Percentiles rank a stretch among this genome's conserved stretches.
Conservation (phyloP, 257 asterid species). For the Rubia yunnanensis region DNA sequence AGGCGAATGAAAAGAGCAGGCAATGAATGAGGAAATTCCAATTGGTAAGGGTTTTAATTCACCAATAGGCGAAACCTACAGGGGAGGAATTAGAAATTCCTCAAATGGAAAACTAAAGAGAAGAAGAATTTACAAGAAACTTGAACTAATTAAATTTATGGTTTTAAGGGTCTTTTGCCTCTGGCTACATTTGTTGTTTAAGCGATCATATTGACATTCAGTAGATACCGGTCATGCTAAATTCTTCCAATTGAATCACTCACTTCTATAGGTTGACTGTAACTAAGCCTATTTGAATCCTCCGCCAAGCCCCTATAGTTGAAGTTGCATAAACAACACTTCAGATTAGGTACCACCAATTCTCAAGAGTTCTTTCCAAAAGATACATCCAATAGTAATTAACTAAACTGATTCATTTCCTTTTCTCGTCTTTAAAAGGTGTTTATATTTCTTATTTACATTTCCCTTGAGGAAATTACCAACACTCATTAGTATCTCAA, state of each 20-base stretch:
- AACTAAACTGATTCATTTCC: not conserved
- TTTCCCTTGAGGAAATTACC: not conserved
- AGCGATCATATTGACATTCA: too few relatives aligned
- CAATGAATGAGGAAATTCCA: too few relatives aligned
- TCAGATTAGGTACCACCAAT: not conserved
- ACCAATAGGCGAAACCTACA: too few relatives aligned
- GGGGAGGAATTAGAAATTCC: too few relatives aligned
- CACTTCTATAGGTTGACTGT: not conserved
- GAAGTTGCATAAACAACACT: not conserved
- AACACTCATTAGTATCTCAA: not conserved
- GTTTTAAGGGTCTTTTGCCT: not conserved
- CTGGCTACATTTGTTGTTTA: too few relatives aligned
- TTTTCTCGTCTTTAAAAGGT: not conserved
- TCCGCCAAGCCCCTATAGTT: not conserved
- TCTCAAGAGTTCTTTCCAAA: not conserved
- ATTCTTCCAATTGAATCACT: not conserved
- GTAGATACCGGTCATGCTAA: too few relatives aligned
- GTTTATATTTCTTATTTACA: not conserved
- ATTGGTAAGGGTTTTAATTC: too few relatives aligned
- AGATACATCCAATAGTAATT: not conserved
- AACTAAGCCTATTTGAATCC: not conserved
- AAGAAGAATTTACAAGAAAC: not conserved
- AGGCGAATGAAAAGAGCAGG: too few relatives aligned
- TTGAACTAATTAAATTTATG: not conserved
- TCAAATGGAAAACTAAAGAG: too few relatives aligned